Evolutionary conservation across 2,329 filamentous ascomycete species (phyloP).

Genomic region (Penicillium sp.): DNA sequence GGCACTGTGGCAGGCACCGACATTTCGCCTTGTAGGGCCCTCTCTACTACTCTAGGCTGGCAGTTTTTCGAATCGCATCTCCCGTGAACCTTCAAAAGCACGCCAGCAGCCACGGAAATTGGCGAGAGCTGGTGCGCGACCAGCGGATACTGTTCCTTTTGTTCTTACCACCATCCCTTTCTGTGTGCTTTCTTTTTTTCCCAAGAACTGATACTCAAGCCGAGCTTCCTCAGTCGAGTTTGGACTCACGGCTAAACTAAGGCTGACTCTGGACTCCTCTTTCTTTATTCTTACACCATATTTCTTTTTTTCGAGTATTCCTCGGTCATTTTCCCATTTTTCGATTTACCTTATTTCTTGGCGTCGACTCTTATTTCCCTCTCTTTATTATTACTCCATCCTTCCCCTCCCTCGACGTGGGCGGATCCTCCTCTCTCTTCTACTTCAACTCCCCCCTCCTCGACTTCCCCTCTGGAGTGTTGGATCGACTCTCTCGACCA

Average conservation of each 20-base stretch:
- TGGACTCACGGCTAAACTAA: too few relatives aligned
- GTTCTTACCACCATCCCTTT: neutral
- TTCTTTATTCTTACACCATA: neutral
- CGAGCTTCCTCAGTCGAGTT: neutral
- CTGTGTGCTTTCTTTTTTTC: neutral
- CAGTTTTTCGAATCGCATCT: too few relatives aligned
- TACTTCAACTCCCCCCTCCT: neutral
- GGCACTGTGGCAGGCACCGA: slow-evolving; percentile 10
- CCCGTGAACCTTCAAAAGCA: neutral
- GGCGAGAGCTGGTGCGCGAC: neutral
- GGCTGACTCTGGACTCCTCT: neutral
- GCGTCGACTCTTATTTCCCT: neutral
- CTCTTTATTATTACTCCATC: neutral
- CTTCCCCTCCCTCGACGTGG: neutral
- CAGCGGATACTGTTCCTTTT: neutral
- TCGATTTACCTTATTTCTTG: neutral
- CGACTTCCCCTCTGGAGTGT: neutral
- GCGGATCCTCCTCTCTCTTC: neutral
- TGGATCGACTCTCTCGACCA: neutral
- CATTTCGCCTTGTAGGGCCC: slow-evolving; percentile 1
- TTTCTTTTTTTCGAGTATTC: neutral
- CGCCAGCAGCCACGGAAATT: neutral
- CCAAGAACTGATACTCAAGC: neutral
- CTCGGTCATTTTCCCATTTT: too few relatives aligned
- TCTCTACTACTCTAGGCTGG: neutral